These are phyloP conservation scores for Aspergillus intermedius DNA, from an alignment of 2,329 filamentous ascomycete genomes.

Conservation along the genomic window DNA sequence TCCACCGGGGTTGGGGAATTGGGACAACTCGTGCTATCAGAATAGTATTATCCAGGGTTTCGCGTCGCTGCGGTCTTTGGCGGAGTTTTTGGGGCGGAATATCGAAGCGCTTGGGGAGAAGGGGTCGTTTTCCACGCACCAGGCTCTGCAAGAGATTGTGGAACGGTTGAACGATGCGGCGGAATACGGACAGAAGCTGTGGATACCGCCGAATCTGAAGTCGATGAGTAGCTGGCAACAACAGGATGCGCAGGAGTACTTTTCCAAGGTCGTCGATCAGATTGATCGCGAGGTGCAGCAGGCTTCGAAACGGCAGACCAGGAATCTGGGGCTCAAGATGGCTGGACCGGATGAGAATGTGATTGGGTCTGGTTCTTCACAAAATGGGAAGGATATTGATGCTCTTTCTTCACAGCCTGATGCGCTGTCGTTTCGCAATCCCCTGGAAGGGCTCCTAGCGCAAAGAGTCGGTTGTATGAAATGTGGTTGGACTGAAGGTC, in stretches of 20 bases:
- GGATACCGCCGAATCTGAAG: slow-evolving; percentile 75
- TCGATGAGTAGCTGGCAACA: slow-evolving; percentile 94
- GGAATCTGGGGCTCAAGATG: slow-evolving; percentile 38
- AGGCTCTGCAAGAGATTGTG: slow-evolving; percentile 59
- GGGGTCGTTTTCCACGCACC: slow-evolving; percentile 41
- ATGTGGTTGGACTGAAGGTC: slow-evolving; percentile 80
- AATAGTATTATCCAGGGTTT: slow-evolving; percentile 89
- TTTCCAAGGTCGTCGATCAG: slow-evolving; percentile 78
- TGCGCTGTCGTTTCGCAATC: slow-evolving; percentile 53
- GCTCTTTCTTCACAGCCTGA: slow-evolving; percentile 11
- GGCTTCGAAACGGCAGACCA: slow-evolving; percentile 40
- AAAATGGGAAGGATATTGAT: slow-evolving; percentile 9
- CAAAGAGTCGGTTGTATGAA: slow-evolving; percentile 81
- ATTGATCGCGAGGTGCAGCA: slow-evolving; percentile 68
- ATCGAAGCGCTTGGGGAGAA: slow-evolving; percentile 31
- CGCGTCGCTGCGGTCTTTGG: slow-evolving; percentile 65
- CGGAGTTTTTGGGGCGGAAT: slow-evolving; percentile 55
- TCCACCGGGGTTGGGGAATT: slow-evolving; percentile 70
- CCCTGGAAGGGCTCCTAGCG: slow-evolving; percentile 78
- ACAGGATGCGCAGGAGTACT: slow-evolving; percentile 97
- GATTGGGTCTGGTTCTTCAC: slow-evolving; percentile 15
- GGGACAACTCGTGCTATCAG: slow-evolving; percentile 95
- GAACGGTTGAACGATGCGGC: slow-evolving; percentile 60
- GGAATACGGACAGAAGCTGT: slow-evolving; percentile 70
- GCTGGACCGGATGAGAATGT: slow-evolving; percentile 29